Base-by-base conservation (phyloP, 2,329 filamentous ascomycete genomes). In the Septoria linicola region DNA sequence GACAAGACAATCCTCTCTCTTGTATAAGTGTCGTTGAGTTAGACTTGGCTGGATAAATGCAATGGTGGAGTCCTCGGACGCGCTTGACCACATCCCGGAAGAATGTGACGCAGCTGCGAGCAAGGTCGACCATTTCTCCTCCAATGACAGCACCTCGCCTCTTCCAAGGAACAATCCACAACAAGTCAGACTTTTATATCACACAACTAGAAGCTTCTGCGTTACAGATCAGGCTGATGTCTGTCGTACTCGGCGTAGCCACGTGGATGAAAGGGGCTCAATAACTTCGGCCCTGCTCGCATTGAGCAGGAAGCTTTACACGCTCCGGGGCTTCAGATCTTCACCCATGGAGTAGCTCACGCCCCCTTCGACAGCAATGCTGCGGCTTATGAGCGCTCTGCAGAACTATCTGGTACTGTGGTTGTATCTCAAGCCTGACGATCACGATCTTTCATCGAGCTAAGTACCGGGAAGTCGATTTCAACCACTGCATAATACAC, bases 21-120 rank as follows among this genome's bases (percentile, higher is more conserved):
- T 23, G 23, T 45, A 20, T 45, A 45, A 35, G 13, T 45, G 41
- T 45, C 41, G 41, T 45, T 45, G 31, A 45, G 41, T 35, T 45
- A 45, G 41, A 45, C 41, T 45, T 36, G 30, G 19, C 23, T 45
- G 41, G 41, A 35, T 45, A 45, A 45, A 45, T 45, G 41, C 20
- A 35, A 25, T 14, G 31, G 20, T 27, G 17, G 20, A 27, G 17
- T 17, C 30, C 35, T 45, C 31, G 13, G 41, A 27, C 27, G 25
- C 30, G n/a, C 13, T 36, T 45, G 31, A 19, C 41, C 41, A 45
- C 31, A 32, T 35, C 41, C 41, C 41, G 41, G 30, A 20, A 35
- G 41, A 45, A 35, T 34, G 31, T 16, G 31, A 34, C 11, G 11
- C 11, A 34, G 11, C n/a, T 13, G 31, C 13, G 31, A 13, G 13